These are phyloP conservation scores for Aspergillus sparsus DNA, from an alignment of 495 filamentous ascomycete species.

Conservation along the genomic window DNA sequence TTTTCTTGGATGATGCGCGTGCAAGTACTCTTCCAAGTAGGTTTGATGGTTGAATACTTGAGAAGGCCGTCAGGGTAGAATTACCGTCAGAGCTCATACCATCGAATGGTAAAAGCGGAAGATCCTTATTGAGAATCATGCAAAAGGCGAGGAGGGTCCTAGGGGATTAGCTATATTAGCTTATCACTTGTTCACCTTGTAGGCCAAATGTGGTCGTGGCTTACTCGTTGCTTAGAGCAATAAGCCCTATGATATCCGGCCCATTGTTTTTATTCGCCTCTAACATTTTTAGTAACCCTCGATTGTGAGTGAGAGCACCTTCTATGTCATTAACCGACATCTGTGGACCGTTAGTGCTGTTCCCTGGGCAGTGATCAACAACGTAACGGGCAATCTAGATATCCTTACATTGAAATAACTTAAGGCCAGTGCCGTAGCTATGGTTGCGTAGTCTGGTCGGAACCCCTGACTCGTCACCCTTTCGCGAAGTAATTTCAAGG, in stretches of 20 bases:
- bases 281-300: not conserved
- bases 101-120: not conserved
- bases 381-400: not conserved
- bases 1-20: not conserved
- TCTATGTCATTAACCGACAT: not conserved
- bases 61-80: not conserved
- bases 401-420: constrained; percentile 3
- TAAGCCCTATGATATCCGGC: not conserved
- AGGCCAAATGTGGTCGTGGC: not conserved
- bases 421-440: not conserved
- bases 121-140: not conserved
- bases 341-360: not conserved
- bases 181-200: not conserved
- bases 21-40: not conserved
- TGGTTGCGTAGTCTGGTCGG: not conserved
- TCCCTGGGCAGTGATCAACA: not conserved
- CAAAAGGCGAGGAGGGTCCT: not conserved
- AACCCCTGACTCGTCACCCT: not conserved
- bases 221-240: not conserved
- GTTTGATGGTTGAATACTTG: not conserved
- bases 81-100: not conserved
- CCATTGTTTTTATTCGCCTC: not conserved
- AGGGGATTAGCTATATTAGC: not conserved
- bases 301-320: not conserved
- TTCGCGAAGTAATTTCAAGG: constrained; percentile 5